Conservation (phyloP, 805 yeast species). For the Brettanomyces sp. region DNA sequence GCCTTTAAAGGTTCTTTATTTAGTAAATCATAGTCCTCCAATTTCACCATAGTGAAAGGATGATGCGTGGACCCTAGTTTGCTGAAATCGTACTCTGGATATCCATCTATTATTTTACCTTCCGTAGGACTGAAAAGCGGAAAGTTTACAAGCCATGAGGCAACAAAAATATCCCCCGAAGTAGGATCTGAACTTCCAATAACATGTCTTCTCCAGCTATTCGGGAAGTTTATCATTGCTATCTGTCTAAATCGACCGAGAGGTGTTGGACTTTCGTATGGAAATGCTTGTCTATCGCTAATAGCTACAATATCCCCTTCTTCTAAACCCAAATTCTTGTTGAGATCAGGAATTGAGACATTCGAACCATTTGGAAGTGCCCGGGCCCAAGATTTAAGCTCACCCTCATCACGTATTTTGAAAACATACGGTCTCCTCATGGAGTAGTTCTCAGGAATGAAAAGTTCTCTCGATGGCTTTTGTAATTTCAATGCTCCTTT, state of each 20-base stretch:
- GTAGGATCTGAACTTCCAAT: slow-evolving; percentile 9
- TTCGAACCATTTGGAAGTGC: slow-evolving; percentile 10
- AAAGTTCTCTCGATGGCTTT: slow-evolving; percentile 27
- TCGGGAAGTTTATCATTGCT: slow-evolving; percentile 48
- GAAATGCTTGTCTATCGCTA: slow-evolving; percentile 55
- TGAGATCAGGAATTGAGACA: slow-evolving; percentile 12
- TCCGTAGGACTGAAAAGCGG: slow-evolving; percentile 83
- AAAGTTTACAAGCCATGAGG: slow-evolving; percentile 83
- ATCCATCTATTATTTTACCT: slow-evolving; percentile 21
- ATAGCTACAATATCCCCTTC: slow-evolving; percentile 72
- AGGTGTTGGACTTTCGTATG: slow-evolving; percentile 95
- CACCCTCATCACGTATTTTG: slow-evolving; percentile 36
- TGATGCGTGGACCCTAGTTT: slow-evolving; percentile 75
- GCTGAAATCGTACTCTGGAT: slow-evolving; percentile 50
- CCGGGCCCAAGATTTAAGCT: slow-evolving; percentile 34
- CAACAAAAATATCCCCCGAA: slow-evolving; percentile 39
- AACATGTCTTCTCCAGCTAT: slow-evolving; percentile 35
- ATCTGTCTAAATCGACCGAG: slow-evolving; percentile 78
- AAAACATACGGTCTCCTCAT: slow-evolving; percentile 50
- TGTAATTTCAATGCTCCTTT: slow-evolving; percentile 30
- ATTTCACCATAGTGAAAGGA: slow-evolving; percentile 89
- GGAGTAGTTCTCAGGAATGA: slow-evolving; percentile 36
- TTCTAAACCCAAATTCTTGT: slow-evolving; percentile 30
- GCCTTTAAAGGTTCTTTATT: slow-evolving; percentile 49
- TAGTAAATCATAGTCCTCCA: slow-evolving; percentile 55